A percentile compares a stretch with the other conserved stretches of the same genome.
Evolutionary conservation across 2,329 filamentous ascomycete genomes (phyloP).

Genomic region (Pochonia chlamydosporia): DNA sequence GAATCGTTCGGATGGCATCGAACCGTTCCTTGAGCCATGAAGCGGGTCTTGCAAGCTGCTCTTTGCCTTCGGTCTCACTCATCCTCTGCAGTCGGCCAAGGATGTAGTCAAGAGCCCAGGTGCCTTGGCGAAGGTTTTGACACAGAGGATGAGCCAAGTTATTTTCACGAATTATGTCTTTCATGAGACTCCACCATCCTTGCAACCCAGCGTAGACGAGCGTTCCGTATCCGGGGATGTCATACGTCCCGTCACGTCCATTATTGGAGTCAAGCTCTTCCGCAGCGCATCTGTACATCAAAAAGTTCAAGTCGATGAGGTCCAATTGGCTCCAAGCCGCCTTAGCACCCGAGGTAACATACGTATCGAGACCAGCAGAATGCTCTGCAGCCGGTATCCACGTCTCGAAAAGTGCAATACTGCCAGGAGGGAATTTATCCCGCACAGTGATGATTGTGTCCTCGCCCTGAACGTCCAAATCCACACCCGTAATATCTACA

Average conservation of each 20-base stretch:
- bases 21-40: constrained; percentile 81
- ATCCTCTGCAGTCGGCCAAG: constrained; percentile 70
- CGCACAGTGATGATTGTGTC: constrained; percentile 77
- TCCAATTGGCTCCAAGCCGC: constrained; percentile 70
- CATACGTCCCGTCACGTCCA: constrained; percentile 81
- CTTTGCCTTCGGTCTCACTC: constrained; percentile 56
- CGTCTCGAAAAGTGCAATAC: constrained; percentile 91
- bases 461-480: constrained; percentile 63
- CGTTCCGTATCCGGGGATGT: constrained; percentile 75
- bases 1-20: constrained; percentile 76
- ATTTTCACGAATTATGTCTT: constrained; percentile 79
- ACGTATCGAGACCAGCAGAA: constrained; percentile 75
- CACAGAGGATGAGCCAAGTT: constrained; percentile 90
- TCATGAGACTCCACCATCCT: constrained; percentile 93
- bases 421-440: constrained; percentile 83
- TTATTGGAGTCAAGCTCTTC: constrained; percentile 77
- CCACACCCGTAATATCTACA: constrained; percentile 66
- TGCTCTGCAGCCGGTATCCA: constrained; percentile 89
- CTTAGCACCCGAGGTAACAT: constrained; percentile 75
- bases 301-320: constrained; percentile 81
- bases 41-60: constrained; percentile 58
- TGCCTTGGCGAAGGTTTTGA: constrained; percentile 83
- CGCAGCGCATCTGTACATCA: constrained; percentile 85
- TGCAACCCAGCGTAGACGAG: constrained; percentile 95
- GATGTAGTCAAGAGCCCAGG: constrained; percentile 90